Conservation (phyloP, 2,329 filamentous ascomycete species). For the Cercospora sesami region DNA sequence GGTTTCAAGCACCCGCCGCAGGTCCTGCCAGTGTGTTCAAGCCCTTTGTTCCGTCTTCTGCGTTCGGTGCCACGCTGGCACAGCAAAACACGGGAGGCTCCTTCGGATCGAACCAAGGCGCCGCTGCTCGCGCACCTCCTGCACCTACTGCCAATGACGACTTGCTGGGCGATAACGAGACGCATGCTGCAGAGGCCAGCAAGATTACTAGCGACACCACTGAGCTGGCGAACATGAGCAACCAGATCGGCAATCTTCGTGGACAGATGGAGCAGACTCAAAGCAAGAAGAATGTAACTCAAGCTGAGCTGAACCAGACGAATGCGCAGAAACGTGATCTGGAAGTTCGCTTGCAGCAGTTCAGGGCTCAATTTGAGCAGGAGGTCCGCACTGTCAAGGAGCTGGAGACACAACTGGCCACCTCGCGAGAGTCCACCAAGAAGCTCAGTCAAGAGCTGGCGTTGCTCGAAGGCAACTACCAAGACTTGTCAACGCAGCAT, state of each 20-base stretch:
- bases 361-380: conserved; percentile 86
- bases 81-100: conserved; percentile 72
- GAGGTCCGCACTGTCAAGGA: conserved; percentile 84
- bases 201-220: conserved; percentile 85
- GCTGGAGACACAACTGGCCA: conserved; percentile 77
- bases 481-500: conserved; percentile 81
- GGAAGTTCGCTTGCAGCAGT: conserved; percentile 81
- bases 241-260: conserved; percentile 85
- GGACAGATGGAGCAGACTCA: conserved; percentile 95
- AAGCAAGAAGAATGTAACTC: conserved; percentile 72
- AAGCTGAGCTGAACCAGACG: conserved; percentile 78
- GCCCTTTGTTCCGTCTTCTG: conserved; percentile 87
- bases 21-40: conserved; percentile 63
- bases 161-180: conserved; percentile 82
- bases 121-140: conserved; percentile 30
- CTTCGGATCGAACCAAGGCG: conserved; percentile 33
- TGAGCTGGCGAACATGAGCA: conserved; percentile 92
- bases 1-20: conserved; percentile 33
- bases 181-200: conserved; percentile 72
- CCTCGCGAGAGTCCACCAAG: conserved; percentile 75
- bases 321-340: conserved; percentile 89
- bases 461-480: conserved; percentile 74
- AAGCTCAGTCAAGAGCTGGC: conserved; percentile 83
- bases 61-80: conserved; percentile 81
- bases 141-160: conserved; percentile 61